Percentiles rank a stretch among this genome's conserved stretches.
Evolutionary conservation across 495 filamentous ascomycete species (phyloP).

Genomic region (Tuber borchii): DNA sequence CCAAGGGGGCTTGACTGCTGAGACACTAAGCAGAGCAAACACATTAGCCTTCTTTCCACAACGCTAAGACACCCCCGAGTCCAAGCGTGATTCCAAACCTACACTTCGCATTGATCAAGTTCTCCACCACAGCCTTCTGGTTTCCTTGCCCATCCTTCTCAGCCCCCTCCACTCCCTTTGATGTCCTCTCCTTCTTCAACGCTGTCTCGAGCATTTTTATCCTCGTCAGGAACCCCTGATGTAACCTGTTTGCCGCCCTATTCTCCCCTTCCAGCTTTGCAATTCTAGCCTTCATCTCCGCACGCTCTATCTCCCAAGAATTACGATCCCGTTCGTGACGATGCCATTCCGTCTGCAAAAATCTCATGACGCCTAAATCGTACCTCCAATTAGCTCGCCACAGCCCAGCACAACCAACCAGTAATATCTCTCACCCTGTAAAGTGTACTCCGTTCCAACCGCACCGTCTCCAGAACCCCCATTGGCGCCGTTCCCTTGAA

Average conservation of each 20-base stretch:
- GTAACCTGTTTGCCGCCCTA: constrained; percentile 72
- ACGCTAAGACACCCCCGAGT: background rate
- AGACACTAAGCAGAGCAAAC: constrained; percentile 18
- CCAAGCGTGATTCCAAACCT: constrained; percentile 15
- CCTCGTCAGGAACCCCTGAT: constrained; percentile 81
- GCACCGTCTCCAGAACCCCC: constrained; percentile 25
- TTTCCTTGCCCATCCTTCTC: constrained; percentile 47
- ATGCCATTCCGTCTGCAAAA: constrained; percentile 98
- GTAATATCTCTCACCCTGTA: constrained; percentile 64
- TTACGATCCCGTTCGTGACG: constrained; percentile 96
- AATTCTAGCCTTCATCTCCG: constrained; percentile 98
- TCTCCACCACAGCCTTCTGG: constrained; percentile 41
- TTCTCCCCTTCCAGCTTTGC: constrained; percentile 88
- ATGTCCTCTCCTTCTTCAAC: constrained; percentile 60
- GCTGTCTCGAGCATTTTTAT: constrained; percentile 85
- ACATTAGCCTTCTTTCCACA: constrained; percentile 18
- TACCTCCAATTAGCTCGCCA: constrained; percentile 20
- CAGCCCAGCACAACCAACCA: constrained; percentile 1
- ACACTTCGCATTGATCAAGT: constrained; percentile 25
- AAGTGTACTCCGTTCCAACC: constrained; percentile 86
- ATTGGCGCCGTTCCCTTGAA: constrained; percentile 17
- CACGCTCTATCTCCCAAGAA: constrained; percentile 96
- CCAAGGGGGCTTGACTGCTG: constrained; percentile 16
- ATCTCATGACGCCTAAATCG: constrained; percentile 87
- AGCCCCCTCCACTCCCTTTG: constrained; percentile 44